Evolutionary conservation across 331 rosid genomes (phyloP), one percentile per base, ranked within the genome.

Genomic region (Cydonia oblonga): DNA sequence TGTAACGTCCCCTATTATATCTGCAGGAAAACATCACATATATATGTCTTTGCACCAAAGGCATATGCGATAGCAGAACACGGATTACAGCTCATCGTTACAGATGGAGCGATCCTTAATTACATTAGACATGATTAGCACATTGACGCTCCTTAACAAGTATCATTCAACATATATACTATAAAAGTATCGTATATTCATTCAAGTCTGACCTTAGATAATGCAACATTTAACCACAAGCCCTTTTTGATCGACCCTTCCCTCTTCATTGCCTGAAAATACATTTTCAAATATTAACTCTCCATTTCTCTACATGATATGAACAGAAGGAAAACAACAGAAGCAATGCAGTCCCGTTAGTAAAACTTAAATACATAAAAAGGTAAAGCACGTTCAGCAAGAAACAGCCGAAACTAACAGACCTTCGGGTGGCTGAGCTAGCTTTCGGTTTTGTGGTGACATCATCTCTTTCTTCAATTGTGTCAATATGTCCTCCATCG

Each of bases 351-450:
- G 26, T 30, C 15, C 32, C 2, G 64, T 9, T 6, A 24, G 13
- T 59, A 25, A 14, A 32, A 58, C 59, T 11, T 20, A 62, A 54
- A 62, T 61, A 70, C 12, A 54, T 44, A 25, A 66, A 67, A 28
- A 66, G 61, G 51, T 9, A 44, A 73, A 53, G 76, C 7, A 53
- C 28, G 26, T 35, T 29, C 59, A 72, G 29, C 9, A 56, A 26
- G 22, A 56, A 72, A 68, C 22, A 58, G 52, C 72, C 62, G 51
- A 69, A 68, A 59, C 22, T 38, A 18, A 74, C 84, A 23, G 38
- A 91, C 97, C 97, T 88, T 93, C 98, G 46, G 89, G 92, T 72
- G 97, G 97, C 85, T 93, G 98, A 80, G 87, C 80, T 68, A 91
- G 89, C 89, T 80, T 93, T 80, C 98, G 86, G 76, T 93, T 93